Conservation (phyloP, 208 protist species). For the Leishmania mexicana region DNA sequence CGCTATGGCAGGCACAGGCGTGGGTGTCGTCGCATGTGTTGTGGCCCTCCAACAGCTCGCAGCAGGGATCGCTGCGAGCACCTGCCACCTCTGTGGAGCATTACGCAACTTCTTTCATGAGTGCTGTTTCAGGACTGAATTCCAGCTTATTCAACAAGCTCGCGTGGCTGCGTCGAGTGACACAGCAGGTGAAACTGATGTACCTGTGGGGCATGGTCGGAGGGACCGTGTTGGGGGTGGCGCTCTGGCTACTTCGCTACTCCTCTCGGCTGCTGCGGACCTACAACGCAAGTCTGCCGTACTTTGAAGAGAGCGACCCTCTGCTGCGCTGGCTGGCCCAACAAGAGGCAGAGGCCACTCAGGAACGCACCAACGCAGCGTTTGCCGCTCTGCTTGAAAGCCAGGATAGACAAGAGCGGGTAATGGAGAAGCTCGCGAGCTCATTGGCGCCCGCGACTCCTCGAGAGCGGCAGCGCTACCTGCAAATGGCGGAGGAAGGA, state of each 20-base stretch:
- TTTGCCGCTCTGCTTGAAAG: conserved; percentile 1
- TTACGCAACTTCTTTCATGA: background rate
- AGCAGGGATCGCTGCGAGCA: background rate
- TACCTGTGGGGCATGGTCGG: conserved; percentile 30
- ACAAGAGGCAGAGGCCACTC: background rate
- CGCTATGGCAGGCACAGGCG: conserved; percentile 1
- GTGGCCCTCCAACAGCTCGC: background rate
- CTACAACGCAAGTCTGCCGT: conserved; percentile 16
- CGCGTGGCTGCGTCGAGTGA: conserved; percentile 1
- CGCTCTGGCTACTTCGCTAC: conserved; percentile 22
- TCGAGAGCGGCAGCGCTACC: background rate
- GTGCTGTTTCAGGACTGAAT: background rate
- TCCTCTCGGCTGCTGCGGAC: conserved; percentile 14
- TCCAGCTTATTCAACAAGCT: background rate
- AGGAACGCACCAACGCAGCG: conserved; percentile 1
- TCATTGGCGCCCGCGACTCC: background rate
- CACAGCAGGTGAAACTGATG: conserved; percentile 14
- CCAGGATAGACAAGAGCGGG: background rate
- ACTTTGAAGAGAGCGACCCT: conserved; percentile 6
- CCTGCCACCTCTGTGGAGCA: background rate
- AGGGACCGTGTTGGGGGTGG: conserved; percentile 19
- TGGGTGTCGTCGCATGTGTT: conserved; percentile 7
- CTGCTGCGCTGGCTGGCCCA: conserved; percentile 7
- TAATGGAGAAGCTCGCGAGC: background rate
- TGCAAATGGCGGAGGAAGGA: background rate